Percentiles rank a stretch among this genome's conserved stretches.
phyloP scores from a whole-genome alignment of 371 early-diverging fungal species.

The Chytridiales sp. region DNA sequence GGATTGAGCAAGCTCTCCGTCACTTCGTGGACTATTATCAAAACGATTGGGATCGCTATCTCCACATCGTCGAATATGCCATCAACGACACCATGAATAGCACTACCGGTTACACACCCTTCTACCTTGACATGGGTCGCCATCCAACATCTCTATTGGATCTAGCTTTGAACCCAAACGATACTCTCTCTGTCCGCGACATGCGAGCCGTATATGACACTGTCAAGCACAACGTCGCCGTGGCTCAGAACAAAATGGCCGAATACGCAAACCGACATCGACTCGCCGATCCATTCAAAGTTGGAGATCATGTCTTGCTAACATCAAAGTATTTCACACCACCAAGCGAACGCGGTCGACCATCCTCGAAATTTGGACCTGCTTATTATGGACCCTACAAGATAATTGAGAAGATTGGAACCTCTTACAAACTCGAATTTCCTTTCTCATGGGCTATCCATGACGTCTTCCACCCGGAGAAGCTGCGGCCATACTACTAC shows the following conservation, averaged over 20 bases:
- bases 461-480: conserved; percentile 19
- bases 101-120: conserved; percentile 28
- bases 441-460: conserved; percentile 13
- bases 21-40: conserved; percentile 13
- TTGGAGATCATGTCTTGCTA: conserved; percentile 22
- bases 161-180: too few relatives aligned
- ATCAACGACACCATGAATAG: conserved; percentile 24
- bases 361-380: conserved; percentile 12
- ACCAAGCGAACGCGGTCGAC: conserved; percentile 2
- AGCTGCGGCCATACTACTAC: conserved; percentile 11
- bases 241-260: conserved; percentile 15
- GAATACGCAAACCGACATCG: conserved; percentile 13
- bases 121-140: conserved; percentile 17
- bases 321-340: conserved; percentile 11
- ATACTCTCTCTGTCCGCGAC: not conserved
- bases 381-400: conserved; percentile 18
- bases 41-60: conserved; percentile 21
- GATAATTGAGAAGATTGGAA: conserved; percentile 10
- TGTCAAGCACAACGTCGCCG: too few relatives aligned
- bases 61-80: conserved; percentile 23
- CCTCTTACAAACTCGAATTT: conserved; percentile 7
- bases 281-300: conserved; percentile 8
- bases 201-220: not conserved
- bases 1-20: conserved; percentile 12
- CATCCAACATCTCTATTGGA: conserved; percentile 25